Conservation (phyloP, 2,329 filamentous ascomycete genomes). For the Rachicladosporium sp. region DNA sequence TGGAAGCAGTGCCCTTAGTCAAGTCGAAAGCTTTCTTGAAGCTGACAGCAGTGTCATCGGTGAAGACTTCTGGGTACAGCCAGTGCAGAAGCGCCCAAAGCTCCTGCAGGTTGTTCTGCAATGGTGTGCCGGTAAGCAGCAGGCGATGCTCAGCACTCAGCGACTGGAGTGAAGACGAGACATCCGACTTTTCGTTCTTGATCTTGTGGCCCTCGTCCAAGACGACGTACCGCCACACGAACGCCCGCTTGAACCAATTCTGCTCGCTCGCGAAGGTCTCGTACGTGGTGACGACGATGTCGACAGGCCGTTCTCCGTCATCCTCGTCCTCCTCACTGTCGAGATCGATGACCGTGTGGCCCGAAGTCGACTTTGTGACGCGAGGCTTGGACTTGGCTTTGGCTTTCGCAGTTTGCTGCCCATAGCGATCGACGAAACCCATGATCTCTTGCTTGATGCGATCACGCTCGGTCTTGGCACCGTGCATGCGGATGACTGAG, state of each 20-base stretch:
- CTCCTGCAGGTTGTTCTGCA: slow-evolving; percentile 47
- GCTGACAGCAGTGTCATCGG: slow-evolving; percentile 33
- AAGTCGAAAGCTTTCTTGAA: slow-evolving; percentile 48
- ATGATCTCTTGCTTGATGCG: slow-evolving; percentile 29
- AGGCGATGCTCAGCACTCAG: slow-evolving; percentile 38
- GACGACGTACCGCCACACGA: slow-evolving; percentile 41
- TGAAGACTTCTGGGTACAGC: slow-evolving; percentile 48
- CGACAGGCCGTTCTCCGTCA: slow-evolving; percentile 18
- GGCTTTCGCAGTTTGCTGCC: slow-evolving; percentile 27
- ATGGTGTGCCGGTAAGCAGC: slow-evolving; percentile 42
- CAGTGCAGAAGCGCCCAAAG: slow-evolving; percentile 47
- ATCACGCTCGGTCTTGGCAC: slow-evolving; percentile 30
- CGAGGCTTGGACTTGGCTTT: slow-evolving; percentile 7
- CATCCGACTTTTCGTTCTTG: slow-evolving; percentile 35
- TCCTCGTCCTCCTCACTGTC: slow-evolving; percentile 5
- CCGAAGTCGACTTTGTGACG: slow-evolving; percentile 1
- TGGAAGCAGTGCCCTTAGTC: slow-evolving; percentile 40
- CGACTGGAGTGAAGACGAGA: slow-evolving; percentile 31
- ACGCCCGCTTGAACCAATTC: slow-evolving; percentile 38
- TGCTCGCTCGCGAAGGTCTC: slow-evolving; percentile 36
- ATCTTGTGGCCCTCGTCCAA: slow-evolving; percentile 44
- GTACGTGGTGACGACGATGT: slow-evolving; percentile 40
- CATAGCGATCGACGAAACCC: slow-evolving; percentile 34
- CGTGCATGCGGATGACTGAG: slow-evolving; percentile 36
- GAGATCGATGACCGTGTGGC: slow-evolving; percentile 17